Base-by-base conservation (phyloP, 768 basidiomycete species). In the Leccinum subtestaceum region DNA sequence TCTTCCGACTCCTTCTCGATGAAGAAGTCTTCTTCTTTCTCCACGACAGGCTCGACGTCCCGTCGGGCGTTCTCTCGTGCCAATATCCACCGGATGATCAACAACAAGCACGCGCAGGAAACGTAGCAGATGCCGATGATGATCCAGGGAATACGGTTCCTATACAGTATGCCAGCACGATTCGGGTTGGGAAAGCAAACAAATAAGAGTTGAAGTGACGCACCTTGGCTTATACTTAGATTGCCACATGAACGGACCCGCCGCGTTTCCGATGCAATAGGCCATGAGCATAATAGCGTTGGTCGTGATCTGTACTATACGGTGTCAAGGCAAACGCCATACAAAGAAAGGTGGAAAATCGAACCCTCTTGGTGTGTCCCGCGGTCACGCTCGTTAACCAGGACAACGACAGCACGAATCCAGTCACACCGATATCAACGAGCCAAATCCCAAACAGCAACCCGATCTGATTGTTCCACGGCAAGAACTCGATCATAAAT, bases 221-320 rank as follows among this genome's bases (percentile, higher is more conserved):
- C 56, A 86, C 86, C 87, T 43, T 19, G 43, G 43, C 10, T 43
- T 43, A 43, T 43, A 43, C 43, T 43, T 2, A 11, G 43, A 43
- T 80, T 85, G 81, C 89, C 89, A 91, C 86, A 91, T 88, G 65
- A 89, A 87, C 0, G 89, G 88, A n/a, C 83, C 84, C 0, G 81
- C 82, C 2, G 87, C 75, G 58, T 91, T 90, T 9, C 84, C 83
- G 21, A 85, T 60, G 62, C 84, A 84, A 66, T 91, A 92, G 1
- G 87, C 86, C 46, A 80, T 81, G 11, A 92, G 77, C 79, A 91
- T 81, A 61, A 92, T 84, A 0, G 90, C 88, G 65, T 91, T 91
- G 0, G 72, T 74, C 40, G 67, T 69, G 11, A 72, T 32, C 64
- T 74, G 52, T 38, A 29, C 29, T 29, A 29, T 25, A 11, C 12